Percentiles rank a stretch among this genome's conserved stretches.
Evolutionary conservation across 2,329 filamentous ascomycete genomes (phyloP).

Genomic region (Xylariaceae sp.): DNA sequence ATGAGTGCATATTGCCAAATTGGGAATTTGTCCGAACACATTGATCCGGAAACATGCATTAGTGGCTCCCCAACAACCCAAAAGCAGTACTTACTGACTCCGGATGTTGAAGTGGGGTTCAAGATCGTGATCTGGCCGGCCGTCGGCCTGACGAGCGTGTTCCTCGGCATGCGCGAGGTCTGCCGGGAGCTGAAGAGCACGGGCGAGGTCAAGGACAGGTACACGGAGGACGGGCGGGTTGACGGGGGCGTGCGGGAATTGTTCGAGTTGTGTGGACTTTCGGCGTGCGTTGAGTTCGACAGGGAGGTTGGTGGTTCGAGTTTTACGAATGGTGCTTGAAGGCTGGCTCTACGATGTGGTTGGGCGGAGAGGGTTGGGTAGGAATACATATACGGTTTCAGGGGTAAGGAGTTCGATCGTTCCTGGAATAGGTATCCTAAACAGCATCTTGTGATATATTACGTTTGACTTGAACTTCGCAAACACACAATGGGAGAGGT

Average conservation of each 20-base stretch:
- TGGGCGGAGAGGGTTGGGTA: not conserved
- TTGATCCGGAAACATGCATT: too few species aligned
- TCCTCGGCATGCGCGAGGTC: constrained; percentile 36
- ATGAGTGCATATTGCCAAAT: too few species aligned
- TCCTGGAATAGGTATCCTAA: too few species aligned
- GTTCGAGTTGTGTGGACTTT: constrained; percentile 37
- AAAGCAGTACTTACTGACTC: too few species aligned
- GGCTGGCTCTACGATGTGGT: too few species aligned
- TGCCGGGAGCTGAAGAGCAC: constrained; percentile 37
- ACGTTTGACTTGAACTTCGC: too few species aligned
- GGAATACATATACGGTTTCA: not conserved
- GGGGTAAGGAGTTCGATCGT: too few species aligned
- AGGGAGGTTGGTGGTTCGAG: constrained; percentile 34
- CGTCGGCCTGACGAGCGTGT: constrained; percentile 36
- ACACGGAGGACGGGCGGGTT: constrained; percentile 30
- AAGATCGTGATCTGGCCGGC: constrained; percentile 39
- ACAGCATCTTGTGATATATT: too few species aligned
- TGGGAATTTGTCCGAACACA: too few species aligned
- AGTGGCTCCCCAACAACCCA: too few species aligned
- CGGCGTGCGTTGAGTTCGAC: constrained; percentile 35
- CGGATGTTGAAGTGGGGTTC: constrained; percentile 38
- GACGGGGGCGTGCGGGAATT: constrained; percentile 34
- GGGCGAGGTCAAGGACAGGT: constrained; percentile 35
- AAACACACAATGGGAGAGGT: too few species aligned
- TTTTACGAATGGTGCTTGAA: constrained; percentile 33